Evolutionary conservation across 257 asterid genomes (phyloP).

Genomic region (Gentiana dahurica): DNA sequence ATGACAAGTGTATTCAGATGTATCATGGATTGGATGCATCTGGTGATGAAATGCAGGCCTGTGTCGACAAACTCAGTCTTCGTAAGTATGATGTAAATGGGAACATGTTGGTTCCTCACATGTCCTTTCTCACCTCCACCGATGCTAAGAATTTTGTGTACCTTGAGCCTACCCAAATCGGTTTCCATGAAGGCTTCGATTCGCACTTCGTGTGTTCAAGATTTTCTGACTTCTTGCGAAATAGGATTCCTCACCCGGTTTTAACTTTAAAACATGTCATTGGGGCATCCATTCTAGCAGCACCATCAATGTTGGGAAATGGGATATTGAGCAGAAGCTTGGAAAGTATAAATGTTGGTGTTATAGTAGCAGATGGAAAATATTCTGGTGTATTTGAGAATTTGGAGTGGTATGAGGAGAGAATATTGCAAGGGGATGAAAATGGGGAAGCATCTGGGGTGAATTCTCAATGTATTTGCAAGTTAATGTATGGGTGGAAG

Average conservation of each 20-base stretch:
- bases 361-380: conserved; percentile 8
- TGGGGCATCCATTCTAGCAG: conserved; percentile 49
- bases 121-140: conserved; percentile 46
- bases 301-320: conserved; percentile 21
- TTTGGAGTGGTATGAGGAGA: conserved; percentile 57
- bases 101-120: conserved; percentile 61
- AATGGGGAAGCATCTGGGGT: conserved; percentile 24
- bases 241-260: conserved; percentile 38
- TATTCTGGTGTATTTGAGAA: conserved; percentile 28
- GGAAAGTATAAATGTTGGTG: conserved; percentile 10
- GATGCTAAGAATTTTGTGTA: conserved; percentile 44
- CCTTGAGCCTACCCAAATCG: conserved; percentile 88
- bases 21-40: too few relatives aligned
- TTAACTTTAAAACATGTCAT: conserved; percentile 59
- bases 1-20: too few relatives aligned
- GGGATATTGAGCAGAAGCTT: conserved; percentile 9
- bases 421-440: conserved; percentile 49
- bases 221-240: conserved; percentile 39
- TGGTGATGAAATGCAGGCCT: too few relatives aligned
- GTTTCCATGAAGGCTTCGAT: conserved; percentile 79
- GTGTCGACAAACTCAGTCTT: too few relatives aligned
- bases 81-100: too few relatives aligned
- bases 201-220: conserved; percentile 64
- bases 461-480: conserved; percentile 53
- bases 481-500: conserved; percentile 75